Evolutionary conservation across 176 grass and related monocot genomes (phyloP).

Genomic region (Hordeum vulgare): DNA sequence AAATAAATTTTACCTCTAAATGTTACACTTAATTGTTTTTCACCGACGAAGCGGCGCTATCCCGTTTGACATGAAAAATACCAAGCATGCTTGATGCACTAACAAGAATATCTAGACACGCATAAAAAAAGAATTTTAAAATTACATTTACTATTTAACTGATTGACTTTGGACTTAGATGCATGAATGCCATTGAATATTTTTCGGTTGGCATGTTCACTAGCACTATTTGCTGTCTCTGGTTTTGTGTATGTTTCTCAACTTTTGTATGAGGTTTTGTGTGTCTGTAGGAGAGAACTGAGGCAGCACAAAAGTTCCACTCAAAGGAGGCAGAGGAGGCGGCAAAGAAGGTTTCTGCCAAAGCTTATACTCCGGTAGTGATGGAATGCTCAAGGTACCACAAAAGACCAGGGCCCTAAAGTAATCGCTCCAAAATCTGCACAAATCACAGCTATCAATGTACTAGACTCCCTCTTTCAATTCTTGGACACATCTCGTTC

Average conservation of each 20-base stretch:
- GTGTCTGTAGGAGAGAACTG: slow-evolving; percentile 70
- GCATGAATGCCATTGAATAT: slow-evolving; percentile 17
- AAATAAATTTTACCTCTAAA: too few relatives aligned
- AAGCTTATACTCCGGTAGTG: slow-evolving; percentile 66
- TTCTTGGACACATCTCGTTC: background rate
- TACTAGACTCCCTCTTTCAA: slow-evolving; percentile 14
- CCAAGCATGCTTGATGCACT: too few relatives aligned
- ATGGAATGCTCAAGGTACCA: slow-evolving; percentile 28
- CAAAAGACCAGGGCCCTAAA: slow-evolving; percentile 59
- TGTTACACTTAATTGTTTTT: too few relatives aligned
- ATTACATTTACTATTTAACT: too few relatives aligned
- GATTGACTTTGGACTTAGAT: slow-evolving; percentile 23
- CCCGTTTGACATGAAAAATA: too few relatives aligned
- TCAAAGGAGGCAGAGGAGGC: slow-evolving; percentile 90
- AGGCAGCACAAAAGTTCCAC: slow-evolving; percentile 62
- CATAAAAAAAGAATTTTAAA: too few relatives aligned
- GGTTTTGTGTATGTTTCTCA: slow-evolving; percentile 15
- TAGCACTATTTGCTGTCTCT: background rate
- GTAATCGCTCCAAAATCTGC: slow-evolving; percentile 73
- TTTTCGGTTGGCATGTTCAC: background rate
- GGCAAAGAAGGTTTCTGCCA: slow-evolving; percentile 71
- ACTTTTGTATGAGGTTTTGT: slow-evolving; percentile 11
- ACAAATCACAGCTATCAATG: slow-evolving; percentile 99
- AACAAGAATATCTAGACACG: too few relatives aligned
- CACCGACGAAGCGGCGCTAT: too few relatives aligned